phyloP scores from a whole-genome alignment of 306 rosid genomes.

The Corylus heterophylla region DNA sequence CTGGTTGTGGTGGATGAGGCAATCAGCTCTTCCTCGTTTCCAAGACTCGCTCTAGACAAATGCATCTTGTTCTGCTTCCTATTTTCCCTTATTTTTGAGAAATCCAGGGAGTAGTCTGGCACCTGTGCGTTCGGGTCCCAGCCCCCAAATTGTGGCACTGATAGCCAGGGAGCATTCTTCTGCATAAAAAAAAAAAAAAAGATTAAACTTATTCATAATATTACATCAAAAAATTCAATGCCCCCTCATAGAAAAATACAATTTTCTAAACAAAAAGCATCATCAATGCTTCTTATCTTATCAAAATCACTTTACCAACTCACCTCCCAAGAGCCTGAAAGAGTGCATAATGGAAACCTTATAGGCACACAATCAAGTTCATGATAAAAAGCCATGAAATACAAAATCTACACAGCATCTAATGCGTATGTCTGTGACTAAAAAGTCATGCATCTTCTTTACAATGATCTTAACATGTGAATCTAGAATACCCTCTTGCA shows the following conservation, averaged over 20 bases:
- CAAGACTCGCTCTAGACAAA: conserved; percentile 86
- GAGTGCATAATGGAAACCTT: background rate
- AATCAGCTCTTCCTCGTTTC: conserved; percentile 87
- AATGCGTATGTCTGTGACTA: background rate
- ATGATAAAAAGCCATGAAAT: background rate
- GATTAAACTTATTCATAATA: conserved; percentile 6
- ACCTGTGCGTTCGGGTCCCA: conserved; percentile 94
- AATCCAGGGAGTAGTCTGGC: conserved; percentile 92
- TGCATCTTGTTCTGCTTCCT: conserved; percentile 95
- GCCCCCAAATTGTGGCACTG: conserved; percentile 97
- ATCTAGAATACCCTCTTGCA: background rate
- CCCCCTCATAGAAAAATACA: background rate
- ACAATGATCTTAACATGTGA: background rate
- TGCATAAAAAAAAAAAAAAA: conserved; percentile 22
- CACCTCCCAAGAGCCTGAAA: background rate
- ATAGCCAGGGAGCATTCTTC: conserved; percentile 80
- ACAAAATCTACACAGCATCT: background rate
- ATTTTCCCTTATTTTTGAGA: conserved; percentile 88
- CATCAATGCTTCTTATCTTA: background rate
- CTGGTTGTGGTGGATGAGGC: conserved; percentile 43
- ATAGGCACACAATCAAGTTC: background rate
- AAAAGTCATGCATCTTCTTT: background rate
- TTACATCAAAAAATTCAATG: background rate
- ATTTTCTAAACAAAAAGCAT: background rate
- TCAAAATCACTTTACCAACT: background rate